Evolutionary conservation across 83 land plant genomes (phyloP).

Genomic region (Picea engelmannii): DNA sequence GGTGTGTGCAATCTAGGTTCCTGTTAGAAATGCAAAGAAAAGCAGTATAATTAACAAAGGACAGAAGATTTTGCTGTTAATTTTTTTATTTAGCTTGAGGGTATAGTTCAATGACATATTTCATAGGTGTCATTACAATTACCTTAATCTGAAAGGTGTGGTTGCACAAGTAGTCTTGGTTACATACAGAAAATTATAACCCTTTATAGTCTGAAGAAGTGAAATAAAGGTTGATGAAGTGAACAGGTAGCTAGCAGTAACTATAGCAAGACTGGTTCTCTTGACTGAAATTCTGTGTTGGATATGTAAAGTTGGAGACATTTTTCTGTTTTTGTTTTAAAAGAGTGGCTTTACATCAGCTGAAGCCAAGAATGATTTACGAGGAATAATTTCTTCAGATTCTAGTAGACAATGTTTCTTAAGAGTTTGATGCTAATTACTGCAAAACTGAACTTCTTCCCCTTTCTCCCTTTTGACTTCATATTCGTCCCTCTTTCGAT

Average conservation of each 20-base stretch:
- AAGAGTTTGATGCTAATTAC: neutral
- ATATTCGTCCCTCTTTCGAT: neutral
- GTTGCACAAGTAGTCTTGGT: neutral
- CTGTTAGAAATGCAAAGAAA: neutral
- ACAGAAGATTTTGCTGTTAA: neutral
- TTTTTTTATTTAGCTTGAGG: neutral
- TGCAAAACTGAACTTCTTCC: neutral
- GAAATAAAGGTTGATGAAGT: neutral
- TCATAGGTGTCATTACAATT: neutral
- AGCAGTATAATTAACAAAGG: neutral
- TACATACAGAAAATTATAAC: neutral
- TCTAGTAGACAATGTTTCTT: neutral
- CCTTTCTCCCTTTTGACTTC: neutral
- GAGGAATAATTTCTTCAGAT: neutral
- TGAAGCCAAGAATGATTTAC: neutral
- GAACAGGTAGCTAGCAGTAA: neutral
- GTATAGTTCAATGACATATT: neutral
- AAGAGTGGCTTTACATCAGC: neutral
- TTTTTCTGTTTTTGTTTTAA: neutral
- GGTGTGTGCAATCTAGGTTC: neutral
- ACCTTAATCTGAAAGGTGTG: neutral
- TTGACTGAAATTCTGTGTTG: neutral
- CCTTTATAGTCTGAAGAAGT: neutral
- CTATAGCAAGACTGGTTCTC: neutral
- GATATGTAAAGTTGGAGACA: neutral